Percentiles rank a stretch among this genome's conserved stretches.
Evolutionary conservation across 176 grass and related monocot genomes (phyloP).

Genomic region (Carex myosuroides): DNA sequence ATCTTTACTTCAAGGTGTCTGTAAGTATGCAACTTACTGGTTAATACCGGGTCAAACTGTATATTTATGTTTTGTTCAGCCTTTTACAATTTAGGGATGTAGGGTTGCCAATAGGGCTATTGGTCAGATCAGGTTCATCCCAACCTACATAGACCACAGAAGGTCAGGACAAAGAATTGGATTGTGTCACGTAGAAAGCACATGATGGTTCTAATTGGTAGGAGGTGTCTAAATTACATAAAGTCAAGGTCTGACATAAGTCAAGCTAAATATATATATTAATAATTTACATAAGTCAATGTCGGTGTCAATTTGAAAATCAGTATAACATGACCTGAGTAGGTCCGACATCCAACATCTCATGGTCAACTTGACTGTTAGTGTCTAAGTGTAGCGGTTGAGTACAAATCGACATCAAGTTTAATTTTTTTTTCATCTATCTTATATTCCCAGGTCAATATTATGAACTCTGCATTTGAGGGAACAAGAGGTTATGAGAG

Average conservation of each 20-base stretch:
- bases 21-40: not conserved
- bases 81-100: not conserved
- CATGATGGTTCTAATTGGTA: too few species aligned
- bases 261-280: too few species aligned
- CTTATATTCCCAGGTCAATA: not conserved
- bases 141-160: too few species aligned
- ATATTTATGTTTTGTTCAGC: not conserved
- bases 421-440: not conserved
- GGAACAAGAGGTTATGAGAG: not conserved
- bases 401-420: not conserved
- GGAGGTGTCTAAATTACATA: not conserved
- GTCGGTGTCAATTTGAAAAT: too few species aligned
- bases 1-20: not conserved
- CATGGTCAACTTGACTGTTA: not conserved
- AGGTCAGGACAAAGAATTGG: too few species aligned
- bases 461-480: not conserved
- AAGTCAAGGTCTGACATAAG: not conserved
- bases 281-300: too few species aligned
- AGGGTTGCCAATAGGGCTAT: too few species aligned
- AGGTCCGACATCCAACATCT: not conserved
- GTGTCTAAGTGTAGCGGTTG: not conserved
- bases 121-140: too few species aligned
- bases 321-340: too few species aligned
- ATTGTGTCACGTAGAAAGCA: not conserved
- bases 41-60: not conserved